A percentile compares a stretch with the other conserved stretches of the same genome.
phyloP scores from a whole-genome alignment of 1,139 yeast species.

The Geotrichum klebahnii region DNA sequence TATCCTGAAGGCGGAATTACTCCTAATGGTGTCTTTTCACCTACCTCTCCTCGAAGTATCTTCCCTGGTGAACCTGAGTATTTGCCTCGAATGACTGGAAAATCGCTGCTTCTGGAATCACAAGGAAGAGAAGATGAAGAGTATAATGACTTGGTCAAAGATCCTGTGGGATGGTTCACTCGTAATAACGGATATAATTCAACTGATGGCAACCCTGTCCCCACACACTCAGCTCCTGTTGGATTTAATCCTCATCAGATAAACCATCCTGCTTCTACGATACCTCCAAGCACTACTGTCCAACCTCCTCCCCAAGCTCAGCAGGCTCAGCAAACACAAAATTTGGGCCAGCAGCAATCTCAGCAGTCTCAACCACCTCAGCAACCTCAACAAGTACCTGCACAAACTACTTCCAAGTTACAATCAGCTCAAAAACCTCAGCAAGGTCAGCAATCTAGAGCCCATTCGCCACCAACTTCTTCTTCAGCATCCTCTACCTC shows the following conservation, averaged over 20 bases:
- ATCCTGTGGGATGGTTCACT: constrained; percentile 30
- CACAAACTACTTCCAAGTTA: too few relatives aligned
- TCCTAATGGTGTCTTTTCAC: constrained; percentile 16
- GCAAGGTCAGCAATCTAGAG: background rate
- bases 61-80: constrained; percentile 27
- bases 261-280: constrained; percentile 2
- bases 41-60: constrained; percentile 30
- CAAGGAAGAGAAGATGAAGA: constrained; percentile 36
- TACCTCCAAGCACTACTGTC: background rate
- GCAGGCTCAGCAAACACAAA: constrained; percentile 3
- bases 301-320: constrained; percentile 10
- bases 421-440: background rate
- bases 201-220: background rate
- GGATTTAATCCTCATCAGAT: constrained; percentile 3
- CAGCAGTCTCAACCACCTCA: too few relatives aligned
- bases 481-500: background rate
- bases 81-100: constrained; percentile 28
- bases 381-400: constrained; percentile 1
- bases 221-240: constrained; percentile 36
- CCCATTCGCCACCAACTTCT: constrained; percentile 8
- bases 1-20: constrained; percentile 11
- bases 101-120: constrained; percentile 35
- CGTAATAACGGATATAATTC: constrained; percentile 10
- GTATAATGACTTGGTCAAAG: constrained; percentile 34
- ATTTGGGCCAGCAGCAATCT: too few relatives aligned